These are phyloP conservation scores for Solanum bulbocastanum DNA, from an alignment of 257 asterid genomes.

Conservation along the genomic window DNA sequence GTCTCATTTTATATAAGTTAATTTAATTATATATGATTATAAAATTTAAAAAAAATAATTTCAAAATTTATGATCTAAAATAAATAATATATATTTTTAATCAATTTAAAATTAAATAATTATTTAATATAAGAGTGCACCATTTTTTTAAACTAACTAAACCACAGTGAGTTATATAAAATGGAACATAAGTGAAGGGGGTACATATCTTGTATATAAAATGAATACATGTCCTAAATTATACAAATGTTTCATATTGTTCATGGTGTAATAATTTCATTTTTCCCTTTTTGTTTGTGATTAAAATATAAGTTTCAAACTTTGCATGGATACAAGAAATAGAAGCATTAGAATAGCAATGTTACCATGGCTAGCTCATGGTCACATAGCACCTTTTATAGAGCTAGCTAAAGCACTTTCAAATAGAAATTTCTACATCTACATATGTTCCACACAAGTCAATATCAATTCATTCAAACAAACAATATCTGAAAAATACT, in stretches of 20 bases:
- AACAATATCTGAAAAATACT: neutral
- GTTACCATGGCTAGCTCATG: slow-evolving; percentile 29
- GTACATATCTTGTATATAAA: neutral
- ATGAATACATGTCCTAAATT: no score
- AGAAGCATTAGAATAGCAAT: neutral
- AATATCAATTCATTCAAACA: slow-evolving; percentile 3
- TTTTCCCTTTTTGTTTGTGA: neutral
- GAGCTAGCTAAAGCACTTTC: slow-evolving; percentile 13
- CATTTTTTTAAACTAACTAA: no score
- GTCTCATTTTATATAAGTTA: no score
- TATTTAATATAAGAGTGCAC: no score
- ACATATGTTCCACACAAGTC: slow-evolving; percentile 16
- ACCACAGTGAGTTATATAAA: no score
- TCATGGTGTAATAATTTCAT: neutral
- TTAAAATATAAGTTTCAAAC: neutral
- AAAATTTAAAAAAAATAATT: no score
- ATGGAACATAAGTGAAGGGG: no score
- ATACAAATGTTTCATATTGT: neutral
- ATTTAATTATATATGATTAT: no score
- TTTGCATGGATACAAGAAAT: neutral
- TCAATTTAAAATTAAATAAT: no score
- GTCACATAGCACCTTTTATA: slow-evolving; percentile 14
- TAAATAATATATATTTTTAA: no score
- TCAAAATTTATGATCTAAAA: no score
- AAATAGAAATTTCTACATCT: slow-evolving; percentile 3